Evolutionary conservation across 495 filamentous ascomycete species (phyloP), one percentile per base, ranked within the genome.

Genomic region (Penicillium herquei): DNA sequence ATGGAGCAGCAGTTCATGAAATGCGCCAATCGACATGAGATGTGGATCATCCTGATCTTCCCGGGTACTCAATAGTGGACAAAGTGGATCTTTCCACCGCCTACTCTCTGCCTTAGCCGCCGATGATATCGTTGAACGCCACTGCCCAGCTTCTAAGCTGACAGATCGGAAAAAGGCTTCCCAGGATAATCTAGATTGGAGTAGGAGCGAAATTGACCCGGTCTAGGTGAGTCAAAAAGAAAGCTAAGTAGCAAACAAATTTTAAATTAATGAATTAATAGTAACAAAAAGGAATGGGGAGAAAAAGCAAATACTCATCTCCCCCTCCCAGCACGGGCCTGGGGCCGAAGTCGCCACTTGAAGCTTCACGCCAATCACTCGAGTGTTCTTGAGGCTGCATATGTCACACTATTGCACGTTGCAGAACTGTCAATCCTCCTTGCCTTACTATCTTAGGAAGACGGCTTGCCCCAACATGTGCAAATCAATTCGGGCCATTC

Each of bases 11-110:
- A 49, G 65, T 68, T 66, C 65, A 57, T 66, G 54, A 48, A n/a
- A 51, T 44, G 47, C 51, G 65, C 65, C 63, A 63, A 66, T 66
- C 57, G 62, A 63, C n/a, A 30, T 21, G 39, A 26, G 39, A 52
- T 52, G 47, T 49, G 56, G 65, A 68, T 68, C 65, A 12, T 40
- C 59, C 26, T 35, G 62, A 68, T 68, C 65, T 63, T 14, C 59
- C 63, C 60, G 59, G 65, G 63, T 66, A 63, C 60, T 66, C 65
- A 64, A 66, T 64, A 63, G 65, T 58, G 62, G 65, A 60, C 56
- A 33, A 51, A 39, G 52, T 59, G 56, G 56, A 54, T 26, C 21
- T 26, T 26, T 26, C 21, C 21, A 26, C 21, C 21, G 42, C 50
- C 47, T 6, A 3, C 13, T 7, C 8, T 9, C 6, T 17, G 12